phyloP scores from a whole-genome alignment of 2,329 filamentous ascomycete species.

The Diaporthe sp. region DNA sequence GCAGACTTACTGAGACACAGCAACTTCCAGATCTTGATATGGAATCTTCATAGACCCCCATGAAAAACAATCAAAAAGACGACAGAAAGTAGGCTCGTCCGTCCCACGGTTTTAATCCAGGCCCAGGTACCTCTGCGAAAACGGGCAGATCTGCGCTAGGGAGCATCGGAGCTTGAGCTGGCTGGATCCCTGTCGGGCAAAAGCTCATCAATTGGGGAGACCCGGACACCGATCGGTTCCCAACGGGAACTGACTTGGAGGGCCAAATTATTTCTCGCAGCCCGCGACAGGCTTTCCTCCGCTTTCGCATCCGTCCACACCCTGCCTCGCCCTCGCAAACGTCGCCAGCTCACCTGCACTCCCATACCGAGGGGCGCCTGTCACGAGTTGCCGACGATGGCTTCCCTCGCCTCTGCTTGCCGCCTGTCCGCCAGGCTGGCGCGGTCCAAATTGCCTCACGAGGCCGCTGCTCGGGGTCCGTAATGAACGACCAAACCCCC shows the following conservation, averaged over 20 bases:
- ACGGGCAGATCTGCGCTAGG: background rate
- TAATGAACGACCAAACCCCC: slow-evolving; percentile 38
- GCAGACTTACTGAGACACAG: background rate
- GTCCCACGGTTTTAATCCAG: background rate
- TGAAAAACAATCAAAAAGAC: background rate
- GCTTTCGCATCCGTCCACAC: slow-evolving; percentile 2
- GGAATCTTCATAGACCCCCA: background rate
- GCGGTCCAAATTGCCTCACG: slow-evolving; percentile 64
- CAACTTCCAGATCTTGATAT: background rate
- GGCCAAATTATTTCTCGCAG: slow-evolving; percentile 40
- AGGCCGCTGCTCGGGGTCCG: slow-evolving; percentile 72
- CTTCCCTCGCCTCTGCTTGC: slow-evolving; percentile 75
- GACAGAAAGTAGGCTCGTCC: background rate
- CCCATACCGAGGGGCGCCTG: slow-evolving; percentile 29
- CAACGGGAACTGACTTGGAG: slow-evolving; percentile 34
- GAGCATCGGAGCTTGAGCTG: slow-evolving; percentile 15
- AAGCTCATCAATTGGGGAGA: slow-evolving; percentile 39
- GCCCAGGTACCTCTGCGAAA: background rate
- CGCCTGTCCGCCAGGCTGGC: slow-evolving; percentile 74
- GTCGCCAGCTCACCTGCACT: slow-evolving; percentile 41
- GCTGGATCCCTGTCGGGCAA: slow-evolving; percentile 22
- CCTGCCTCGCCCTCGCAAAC: slow-evolving; percentile 45
- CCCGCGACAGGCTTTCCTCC: slow-evolving; percentile 25
- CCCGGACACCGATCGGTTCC: slow-evolving; percentile 37
- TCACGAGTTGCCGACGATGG: slow-evolving; percentile 64